A percentile compares a stretch with the other conserved stretches of the same genome.
Conservation (phyloP, 441 rosid genomes). For the Aquilaria agallochum region DNA sequence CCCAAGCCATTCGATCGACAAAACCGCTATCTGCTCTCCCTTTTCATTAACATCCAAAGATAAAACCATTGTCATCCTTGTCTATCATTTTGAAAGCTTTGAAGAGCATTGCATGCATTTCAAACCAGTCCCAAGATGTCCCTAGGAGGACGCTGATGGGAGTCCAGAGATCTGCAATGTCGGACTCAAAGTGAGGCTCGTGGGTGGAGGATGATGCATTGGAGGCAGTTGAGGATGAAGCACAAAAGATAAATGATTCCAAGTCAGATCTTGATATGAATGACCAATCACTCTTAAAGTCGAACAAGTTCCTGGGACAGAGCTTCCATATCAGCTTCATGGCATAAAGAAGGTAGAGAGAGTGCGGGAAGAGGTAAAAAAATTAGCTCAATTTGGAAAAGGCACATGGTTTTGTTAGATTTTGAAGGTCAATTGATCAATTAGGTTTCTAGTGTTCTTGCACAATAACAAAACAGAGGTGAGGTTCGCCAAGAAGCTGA, state of each 20-base stretch:
- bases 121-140: conserved; percentile 46
- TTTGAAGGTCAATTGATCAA: too few relatives aligned
- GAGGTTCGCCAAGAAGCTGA: too few relatives aligned
- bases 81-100: too few relatives aligned
- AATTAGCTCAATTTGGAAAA: too few relatives aligned
- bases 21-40: neutral
- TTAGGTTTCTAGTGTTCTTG: too few relatives aligned
- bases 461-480: too few relatives aligned
- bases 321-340: conserved; percentile 56
- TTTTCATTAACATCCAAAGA: too few relatives aligned
- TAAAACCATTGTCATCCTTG: too few relatives aligned
- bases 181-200: too few relatives aligned
- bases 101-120: conserved; percentile 31
- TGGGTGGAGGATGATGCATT: conserved; percentile 24
- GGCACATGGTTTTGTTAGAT: too few relatives aligned
- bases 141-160: conserved; percentile 19
- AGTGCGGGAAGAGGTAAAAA: neutral
- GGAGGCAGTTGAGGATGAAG: conserved; percentile 33
- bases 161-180: too few relatives aligned
- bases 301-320: conserved; percentile 60
- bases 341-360: neutral
- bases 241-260: conserved; percentile 48
- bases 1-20: conserved; percentile 10
- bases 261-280: conserved; percentile 50
- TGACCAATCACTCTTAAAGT: conserved; percentile 38